These are phyloP conservation scores for Centaurea solstitialis DNA, from an alignment of 129 eudicot species.

Conservation along the genomic window DNA sequence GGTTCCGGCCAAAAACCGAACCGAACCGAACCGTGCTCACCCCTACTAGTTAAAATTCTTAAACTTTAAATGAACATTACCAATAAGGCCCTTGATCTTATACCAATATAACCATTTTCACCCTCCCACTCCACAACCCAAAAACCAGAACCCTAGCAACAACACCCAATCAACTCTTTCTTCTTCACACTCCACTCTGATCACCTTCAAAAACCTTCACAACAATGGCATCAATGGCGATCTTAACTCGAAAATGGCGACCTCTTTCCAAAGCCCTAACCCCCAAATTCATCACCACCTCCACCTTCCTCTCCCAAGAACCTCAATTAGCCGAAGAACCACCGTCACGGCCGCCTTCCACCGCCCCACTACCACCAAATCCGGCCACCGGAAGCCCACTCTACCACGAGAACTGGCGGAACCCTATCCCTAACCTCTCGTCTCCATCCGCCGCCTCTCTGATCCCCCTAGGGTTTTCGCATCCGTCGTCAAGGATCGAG, in stretches of 20 bases:
- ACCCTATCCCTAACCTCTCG: constrained; percentile 33
- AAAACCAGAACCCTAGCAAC: constrained; percentile 37
- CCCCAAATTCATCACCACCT: constrained; percentile 63
- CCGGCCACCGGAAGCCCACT: constrained; percentile 82
- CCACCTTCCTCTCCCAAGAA: constrained; percentile 60
- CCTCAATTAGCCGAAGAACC: constrained; percentile 58
- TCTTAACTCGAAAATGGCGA: constrained; percentile 45
- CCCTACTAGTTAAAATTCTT: no score
- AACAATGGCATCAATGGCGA: constrained; percentile 58
- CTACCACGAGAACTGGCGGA: constrained; percentile 74
- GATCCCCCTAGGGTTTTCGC: constrained; percentile 38
- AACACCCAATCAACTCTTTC: background rate
- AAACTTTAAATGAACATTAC: background rate
- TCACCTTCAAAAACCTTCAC: constrained; percentile 9
- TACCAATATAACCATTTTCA: background rate
- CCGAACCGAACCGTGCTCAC: no score
- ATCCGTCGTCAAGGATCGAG: constrained; percentile 26
- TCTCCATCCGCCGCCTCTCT: constrained; percentile 27
- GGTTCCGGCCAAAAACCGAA: no score
- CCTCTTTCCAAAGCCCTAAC: constrained; percentile 40
- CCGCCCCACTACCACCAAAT: constrained; percentile 65
- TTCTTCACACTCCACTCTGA: constrained; percentile 16
- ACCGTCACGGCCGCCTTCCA: constrained; percentile 28
- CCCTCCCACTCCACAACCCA: background rate
- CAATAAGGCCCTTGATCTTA: background rate